Conservation (phyloP, 805 yeast species). For the Ogataea pilisensis region DNA sequence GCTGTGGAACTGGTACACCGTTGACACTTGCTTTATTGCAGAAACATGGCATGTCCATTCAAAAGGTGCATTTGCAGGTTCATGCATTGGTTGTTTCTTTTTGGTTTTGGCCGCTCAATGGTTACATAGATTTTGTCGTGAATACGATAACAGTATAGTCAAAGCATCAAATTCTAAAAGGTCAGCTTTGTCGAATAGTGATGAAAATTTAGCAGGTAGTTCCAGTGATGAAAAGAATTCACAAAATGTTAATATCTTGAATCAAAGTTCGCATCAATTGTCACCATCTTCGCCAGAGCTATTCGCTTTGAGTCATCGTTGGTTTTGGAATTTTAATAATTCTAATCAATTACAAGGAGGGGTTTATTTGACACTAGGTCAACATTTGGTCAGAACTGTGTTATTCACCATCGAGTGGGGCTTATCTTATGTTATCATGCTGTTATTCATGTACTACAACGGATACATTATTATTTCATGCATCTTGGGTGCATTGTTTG, state of each 20-base stretch:
- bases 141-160: conserved; percentile 42
- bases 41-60: conserved; percentile 58
- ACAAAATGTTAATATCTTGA: too few relatives aligned
- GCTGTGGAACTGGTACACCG: conserved; percentile 74
- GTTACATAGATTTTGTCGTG: conserved; percentile 51
- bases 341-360: background rate
- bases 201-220: too few relatives aligned
- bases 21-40: conserved; percentile 62
- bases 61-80: conserved; percentile 64
- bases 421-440: conserved; percentile 60
- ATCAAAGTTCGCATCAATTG: too few relatives aligned
- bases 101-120: conserved; percentile 55
- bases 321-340: conserved; percentile 9
- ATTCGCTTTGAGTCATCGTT: conserved; percentile 13
- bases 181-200: too few relatives aligned
- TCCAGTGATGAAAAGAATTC: too few relatives aligned
- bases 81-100: conserved; percentile 64
- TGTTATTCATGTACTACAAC: conserved; percentile 71
- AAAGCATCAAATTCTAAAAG: conserved; percentile 2
- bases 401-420: conserved; percentile 61
- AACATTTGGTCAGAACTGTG: conserved; percentile 47
- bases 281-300: conserved; percentile 22
- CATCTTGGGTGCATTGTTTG: conserved; percentile 57
- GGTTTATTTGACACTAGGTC: conserved; percentile 39
- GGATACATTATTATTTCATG: conserved; percentile 64